Percentiles rank a stretch among this genome's conserved stretches.
Conservation (phyloP, 2,329 filamentous ascomycete species). For the Pyrenophora teres region DNA sequence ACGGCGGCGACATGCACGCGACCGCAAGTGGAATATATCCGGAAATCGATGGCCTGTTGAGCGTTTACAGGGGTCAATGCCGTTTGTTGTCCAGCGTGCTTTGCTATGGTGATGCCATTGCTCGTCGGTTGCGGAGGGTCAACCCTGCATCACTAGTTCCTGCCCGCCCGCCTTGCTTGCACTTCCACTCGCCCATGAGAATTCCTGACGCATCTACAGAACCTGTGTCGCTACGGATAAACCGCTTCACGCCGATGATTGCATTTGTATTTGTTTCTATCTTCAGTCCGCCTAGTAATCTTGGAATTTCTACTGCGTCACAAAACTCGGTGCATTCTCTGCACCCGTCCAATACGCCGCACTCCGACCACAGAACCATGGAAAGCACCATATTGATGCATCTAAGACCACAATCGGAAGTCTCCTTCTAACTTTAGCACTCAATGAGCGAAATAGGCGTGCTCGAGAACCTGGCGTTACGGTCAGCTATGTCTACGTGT, state of each 20-base stretch:
- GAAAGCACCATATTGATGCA: not conserved
- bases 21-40: conserved; percentile 14
- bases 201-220: not conserved
- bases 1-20: conserved; percentile 38
- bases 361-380: not conserved
- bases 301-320: too few relatives aligned
- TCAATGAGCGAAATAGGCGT: conserved; percentile 35
- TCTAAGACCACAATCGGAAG: not conserved
- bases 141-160: conserved; percentile 22
- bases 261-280: too few relatives aligned
- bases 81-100: conserved; percentile 33
- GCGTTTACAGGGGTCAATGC: conserved; percentile 15
- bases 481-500: not conserved
- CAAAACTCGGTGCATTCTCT: too few relatives aligned
- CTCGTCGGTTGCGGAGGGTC: conserved; percentile 19
- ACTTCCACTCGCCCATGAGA: conserved; percentile 14
- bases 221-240: too few relatives aligned
- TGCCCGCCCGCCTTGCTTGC: conserved; percentile 3
- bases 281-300: too few relatives aligned
- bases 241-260: too few relatives aligned
- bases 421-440: not conserved
- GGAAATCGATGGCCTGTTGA: conserved; percentile 10
- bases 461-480: conserved; percentile 32
- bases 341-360: not conserved
- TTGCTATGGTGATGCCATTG: conserved; percentile 26